A percentile compares a stretch with the other conserved stretches of the same genome.
Conservation (phyloP, 2,329 filamentous ascomycete genomes). For the Nothophoma quercina region DNA sequence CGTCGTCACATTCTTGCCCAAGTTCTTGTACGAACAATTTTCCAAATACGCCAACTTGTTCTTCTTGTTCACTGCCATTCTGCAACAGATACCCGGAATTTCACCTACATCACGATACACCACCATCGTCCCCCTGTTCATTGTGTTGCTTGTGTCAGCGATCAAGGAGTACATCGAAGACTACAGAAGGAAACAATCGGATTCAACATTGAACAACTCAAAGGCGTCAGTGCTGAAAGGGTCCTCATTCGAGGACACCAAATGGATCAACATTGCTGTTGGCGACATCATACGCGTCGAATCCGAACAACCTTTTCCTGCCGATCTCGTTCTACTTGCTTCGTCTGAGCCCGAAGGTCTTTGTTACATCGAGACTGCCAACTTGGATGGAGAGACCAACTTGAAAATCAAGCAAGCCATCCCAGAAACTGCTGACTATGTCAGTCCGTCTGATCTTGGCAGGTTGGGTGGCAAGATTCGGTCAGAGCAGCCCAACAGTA, state of each 20-base stretch:
- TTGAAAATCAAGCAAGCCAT: slow-evolving; percentile 98
- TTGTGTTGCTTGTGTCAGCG: slow-evolving; percentile 93
- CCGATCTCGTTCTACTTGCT: slow-evolving; percentile 88
- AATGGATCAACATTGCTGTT: slow-evolving; percentile 92
- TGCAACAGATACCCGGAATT: slow-evolving; percentile 95
- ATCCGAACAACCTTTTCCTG: slow-evolving; percentile 93
- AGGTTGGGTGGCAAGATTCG: slow-evolving; percentile 84
- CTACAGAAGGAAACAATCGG: slow-evolving; percentile 85
- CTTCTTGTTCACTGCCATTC: slow-evolving; percentile 94
- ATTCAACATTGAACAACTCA: slow-evolving; percentile 86
- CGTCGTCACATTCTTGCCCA: slow-evolving; percentile 87
- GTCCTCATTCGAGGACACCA: slow-evolving; percentile 82
- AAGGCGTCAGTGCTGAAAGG: slow-evolving; percentile 84
- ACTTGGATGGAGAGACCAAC: slow-evolving; percentile 97
- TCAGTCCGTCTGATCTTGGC: slow-evolving; percentile 86
- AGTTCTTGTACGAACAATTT: slow-evolving; percentile 98
- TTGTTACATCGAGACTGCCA: slow-evolving; percentile 98
- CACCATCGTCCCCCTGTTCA: slow-evolving; percentile 89
- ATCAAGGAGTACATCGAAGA: slow-evolving; percentile 95
- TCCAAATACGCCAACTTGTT: slow-evolving; percentile 99
- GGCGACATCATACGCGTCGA: slow-evolving; percentile 93
- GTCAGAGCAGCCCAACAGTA: slow-evolving; percentile 98
- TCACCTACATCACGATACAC: slow-evolving; percentile 96
- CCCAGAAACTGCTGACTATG: slow-evolving; percentile 86
- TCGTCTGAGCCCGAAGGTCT: slow-evolving; percentile 97